A percentile compares a stretch with the other conserved stretches of the same genome.
Evolutionary conservation across 1,139 yeast species (phyloP).

Genomic region (Taphrina deformans): DNA sequence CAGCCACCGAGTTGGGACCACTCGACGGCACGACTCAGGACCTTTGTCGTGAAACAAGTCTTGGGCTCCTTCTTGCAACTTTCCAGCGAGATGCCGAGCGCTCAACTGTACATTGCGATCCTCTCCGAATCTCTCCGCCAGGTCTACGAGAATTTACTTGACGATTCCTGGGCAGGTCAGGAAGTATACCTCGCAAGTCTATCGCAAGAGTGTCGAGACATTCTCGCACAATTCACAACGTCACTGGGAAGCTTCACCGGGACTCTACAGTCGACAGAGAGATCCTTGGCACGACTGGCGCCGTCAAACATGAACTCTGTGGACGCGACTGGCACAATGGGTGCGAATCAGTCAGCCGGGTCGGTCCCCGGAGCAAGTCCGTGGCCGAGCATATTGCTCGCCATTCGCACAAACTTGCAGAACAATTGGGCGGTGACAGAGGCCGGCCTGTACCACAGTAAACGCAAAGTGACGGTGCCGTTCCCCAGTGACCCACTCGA

Average conservation of each 20-base stretch:
- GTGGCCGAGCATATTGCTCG: not conserved
- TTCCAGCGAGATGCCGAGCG: not conserved
- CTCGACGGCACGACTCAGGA: not conserved
- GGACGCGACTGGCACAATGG: too few species aligned
- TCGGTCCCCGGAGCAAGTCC: too few species aligned
- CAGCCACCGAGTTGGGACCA: not conserved
- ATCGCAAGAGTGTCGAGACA: not conserved
- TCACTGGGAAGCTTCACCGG: not conserved
- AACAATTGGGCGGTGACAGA: not conserved
- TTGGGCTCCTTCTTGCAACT: not conserved
- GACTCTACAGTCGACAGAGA: not conserved
- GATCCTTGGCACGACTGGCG: not conserved
- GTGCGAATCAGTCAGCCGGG: too few species aligned
- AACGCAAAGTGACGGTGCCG: not conserved
- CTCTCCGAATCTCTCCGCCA: not conserved
- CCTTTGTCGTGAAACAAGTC: not conserved
- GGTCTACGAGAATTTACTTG: not conserved
- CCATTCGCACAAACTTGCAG: not conserved
- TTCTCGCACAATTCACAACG: not conserved
- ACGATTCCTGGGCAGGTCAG: constrained; percentile 4
- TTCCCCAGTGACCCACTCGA: not conserved
- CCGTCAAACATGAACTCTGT: too few species aligned
- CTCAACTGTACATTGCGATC: not conserved
- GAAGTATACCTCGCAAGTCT: not conserved
- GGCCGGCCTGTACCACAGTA: not conserved